Conservation (phyloP, 2,329 filamentous ascomycete species). For the Endothia cerciana region DNA sequence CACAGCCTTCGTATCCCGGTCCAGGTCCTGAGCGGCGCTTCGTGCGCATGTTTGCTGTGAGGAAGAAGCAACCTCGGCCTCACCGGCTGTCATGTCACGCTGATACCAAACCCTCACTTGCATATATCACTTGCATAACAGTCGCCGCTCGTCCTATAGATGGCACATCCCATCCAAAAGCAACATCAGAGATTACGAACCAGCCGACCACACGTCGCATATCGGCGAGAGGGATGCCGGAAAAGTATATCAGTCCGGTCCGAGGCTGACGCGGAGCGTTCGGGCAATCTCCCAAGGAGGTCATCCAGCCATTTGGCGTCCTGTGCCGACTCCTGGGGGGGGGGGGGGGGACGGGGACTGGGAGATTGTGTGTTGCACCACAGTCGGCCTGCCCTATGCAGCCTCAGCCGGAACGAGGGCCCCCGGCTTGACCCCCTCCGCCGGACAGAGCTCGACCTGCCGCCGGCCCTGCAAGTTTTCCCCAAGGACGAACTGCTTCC, state of each 20-base stretch:
- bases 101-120: constrained; percentile 15
- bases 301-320: constrained; percentile 5
- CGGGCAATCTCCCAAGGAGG: background rate
- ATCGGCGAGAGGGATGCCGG: background rate
- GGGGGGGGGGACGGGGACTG: constrained; percentile 14
- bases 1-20: background rate
- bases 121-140: constrained; percentile 16
- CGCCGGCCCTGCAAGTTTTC: constrained; percentile 5
- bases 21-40: constrained; percentile 19
- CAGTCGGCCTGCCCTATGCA: constrained; percentile 16
- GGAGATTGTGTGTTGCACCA: constrained; percentile 15
- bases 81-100: constrained; percentile 7
- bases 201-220: constrained; percentile 1
- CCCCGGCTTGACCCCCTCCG: constrained; percentile 19
- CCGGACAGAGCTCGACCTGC: constrained; percentile 26
- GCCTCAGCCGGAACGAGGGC: constrained; percentile 18
- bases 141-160: background rate
- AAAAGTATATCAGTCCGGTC: background rate
- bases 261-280: background rate
- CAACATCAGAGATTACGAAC: constrained; percentile 9
- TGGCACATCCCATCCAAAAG: constrained; percentile 13
- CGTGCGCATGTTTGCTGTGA: constrained; percentile 24
- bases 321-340: constrained; percentile 13
- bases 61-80: constrained; percentile 6
- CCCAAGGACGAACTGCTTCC: background rate